Conservation (phyloP, 2,329 filamentous ascomycete genomes). For the Penicillium brasilianum region DNA sequence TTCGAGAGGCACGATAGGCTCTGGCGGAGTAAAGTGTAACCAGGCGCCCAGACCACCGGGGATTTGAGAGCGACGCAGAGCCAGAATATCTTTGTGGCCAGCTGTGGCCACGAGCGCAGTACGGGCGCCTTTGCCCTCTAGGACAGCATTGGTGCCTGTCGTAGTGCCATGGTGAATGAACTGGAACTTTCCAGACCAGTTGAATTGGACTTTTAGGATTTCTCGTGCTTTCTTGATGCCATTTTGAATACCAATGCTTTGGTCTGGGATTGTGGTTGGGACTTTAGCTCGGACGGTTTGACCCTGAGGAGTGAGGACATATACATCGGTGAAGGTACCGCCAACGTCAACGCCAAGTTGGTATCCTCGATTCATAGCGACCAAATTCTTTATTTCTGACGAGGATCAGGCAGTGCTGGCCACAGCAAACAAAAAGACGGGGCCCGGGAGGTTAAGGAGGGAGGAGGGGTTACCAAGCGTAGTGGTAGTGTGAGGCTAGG, state of each 20-base stretch:
- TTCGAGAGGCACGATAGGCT: conserved; percentile 56
- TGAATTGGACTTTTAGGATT: conserved; percentile 45
- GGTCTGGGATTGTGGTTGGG: conserved; percentile 52
- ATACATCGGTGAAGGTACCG: conserved; percentile 57
- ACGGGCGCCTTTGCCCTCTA: conserved; percentile 57
- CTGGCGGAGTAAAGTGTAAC: conserved; percentile 55
- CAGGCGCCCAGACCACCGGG: conserved; percentile 57
- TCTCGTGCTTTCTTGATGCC: conserved; percentile 51
- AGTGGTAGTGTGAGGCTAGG: no score
- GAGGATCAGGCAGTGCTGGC: background rate
- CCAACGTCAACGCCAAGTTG: conserved; percentile 38
- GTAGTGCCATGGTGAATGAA: conserved; percentile 51
- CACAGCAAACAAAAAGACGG: background rate
- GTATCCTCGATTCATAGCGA: conserved; percentile 22
- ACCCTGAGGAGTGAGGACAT: conserved; percentile 53
- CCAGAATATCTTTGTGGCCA: conserved; percentile 57
- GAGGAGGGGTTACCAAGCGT: no score
- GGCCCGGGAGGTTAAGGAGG: no score
- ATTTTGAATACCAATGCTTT: conserved; percentile 55
- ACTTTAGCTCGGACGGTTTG: conserved; percentile 54
- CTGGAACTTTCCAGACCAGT: conserved; percentile 53
- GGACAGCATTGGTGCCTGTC: conserved; percentile 41
- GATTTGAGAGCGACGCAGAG: conserved; percentile 56
- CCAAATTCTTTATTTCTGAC: background rate
- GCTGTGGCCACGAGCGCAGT: conserved; percentile 55